phyloP scores from a whole-genome alignment of 495 filamentous ascomycete species.

The Aspergillus mulundensis region DNA sequence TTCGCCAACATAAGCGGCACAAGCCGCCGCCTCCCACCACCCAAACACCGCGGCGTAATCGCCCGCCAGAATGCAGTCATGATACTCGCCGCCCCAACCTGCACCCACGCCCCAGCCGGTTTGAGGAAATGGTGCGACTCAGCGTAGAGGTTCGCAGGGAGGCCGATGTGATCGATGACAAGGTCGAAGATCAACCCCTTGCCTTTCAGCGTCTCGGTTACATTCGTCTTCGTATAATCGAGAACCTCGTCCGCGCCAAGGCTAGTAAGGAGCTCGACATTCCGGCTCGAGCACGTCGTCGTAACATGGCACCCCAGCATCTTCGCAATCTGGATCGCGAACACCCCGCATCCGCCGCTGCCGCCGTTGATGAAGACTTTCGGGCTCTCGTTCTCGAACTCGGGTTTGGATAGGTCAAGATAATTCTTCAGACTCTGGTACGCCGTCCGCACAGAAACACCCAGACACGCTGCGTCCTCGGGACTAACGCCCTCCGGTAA shows the following conservation, averaged over 20 bases:
- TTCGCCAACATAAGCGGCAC: constrained; percentile 39
- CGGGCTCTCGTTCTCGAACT: constrained; percentile 29
- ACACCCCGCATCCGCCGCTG: constrained; percentile 58
- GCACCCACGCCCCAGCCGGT: constrained; percentile 50
- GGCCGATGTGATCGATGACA: constrained; percentile 60
- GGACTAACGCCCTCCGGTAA: constrained; percentile 51
- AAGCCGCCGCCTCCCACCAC: constrained; percentile 60
- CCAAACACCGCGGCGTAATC: constrained; percentile 53
- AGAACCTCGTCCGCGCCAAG: constrained; percentile 67
- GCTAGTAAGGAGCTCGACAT: constrained; percentile 51
- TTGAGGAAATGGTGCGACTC: constrained; percentile 52
- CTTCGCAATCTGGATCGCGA: constrained; percentile 65
- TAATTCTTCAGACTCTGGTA: constrained; percentile 56
- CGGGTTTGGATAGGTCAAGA: constrained; percentile 4
- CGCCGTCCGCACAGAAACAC: constrained; percentile 54
- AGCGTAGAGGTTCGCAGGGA: constrained; percentile 49
- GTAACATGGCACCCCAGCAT: constrained; percentile 60
- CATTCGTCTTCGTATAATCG: constrained; percentile 58
- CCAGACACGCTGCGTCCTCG: constrained; percentile 48
- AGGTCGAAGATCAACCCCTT: constrained; percentile 52
- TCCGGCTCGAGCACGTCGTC: constrained; percentile 54
- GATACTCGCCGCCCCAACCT: constrained; percentile 47
- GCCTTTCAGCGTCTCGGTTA: constrained; percentile 44
- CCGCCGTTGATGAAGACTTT: constrained; percentile 67
- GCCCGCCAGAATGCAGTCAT: constrained; percentile 25